These are phyloP conservation scores for Aegilops longissima DNA, from an alignment of 176 grass and related monocot species.

Conservation along the genomic window DNA sequence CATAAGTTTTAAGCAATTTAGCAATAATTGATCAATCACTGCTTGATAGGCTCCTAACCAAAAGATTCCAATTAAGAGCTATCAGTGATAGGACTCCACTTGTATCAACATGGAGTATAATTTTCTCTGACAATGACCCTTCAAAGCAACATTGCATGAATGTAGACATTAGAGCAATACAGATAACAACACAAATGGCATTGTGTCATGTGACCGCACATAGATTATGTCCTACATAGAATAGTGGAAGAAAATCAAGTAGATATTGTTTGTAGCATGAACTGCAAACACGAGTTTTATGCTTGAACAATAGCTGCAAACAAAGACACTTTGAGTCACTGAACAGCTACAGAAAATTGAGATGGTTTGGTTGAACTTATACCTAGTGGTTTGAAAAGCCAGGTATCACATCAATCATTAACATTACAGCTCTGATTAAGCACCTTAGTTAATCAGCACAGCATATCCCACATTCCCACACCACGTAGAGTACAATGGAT, in stretches of 20 bases:
- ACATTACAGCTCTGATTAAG: constrained; percentile 4
- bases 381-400: constrained; percentile 11
- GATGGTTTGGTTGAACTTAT: not conserved
- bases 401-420: constrained; percentile 5
- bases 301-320: constrained; percentile 4
- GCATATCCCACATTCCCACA: constrained; percentile 11
- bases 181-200: not conserved
- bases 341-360: constrained; percentile 12
- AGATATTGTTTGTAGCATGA: constrained; percentile 6
- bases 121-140: not conserved
- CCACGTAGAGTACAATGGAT: constrained; percentile 6
- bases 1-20: constrained; percentile 4
- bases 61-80: not conserved
- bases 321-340: not conserved
- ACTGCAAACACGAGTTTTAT: not conserved
- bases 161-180: not conserved
- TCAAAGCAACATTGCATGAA: not conserved
- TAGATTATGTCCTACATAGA: not conserved
- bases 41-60: not conserved
- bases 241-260: not conserved
- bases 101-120: not conserved
- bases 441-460: constrained; percentile 19
- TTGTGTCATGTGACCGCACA: not conserved
- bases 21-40: not conserved
- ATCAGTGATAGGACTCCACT: not conserved